A percentile compares a stretch with the other conserved stretches of the same genome.
These are phyloP conservation scores for Ceratocystis variospora DNA, from an alignment of 2,329 filamentous ascomycete species.

Conservation along the genomic window DNA sequence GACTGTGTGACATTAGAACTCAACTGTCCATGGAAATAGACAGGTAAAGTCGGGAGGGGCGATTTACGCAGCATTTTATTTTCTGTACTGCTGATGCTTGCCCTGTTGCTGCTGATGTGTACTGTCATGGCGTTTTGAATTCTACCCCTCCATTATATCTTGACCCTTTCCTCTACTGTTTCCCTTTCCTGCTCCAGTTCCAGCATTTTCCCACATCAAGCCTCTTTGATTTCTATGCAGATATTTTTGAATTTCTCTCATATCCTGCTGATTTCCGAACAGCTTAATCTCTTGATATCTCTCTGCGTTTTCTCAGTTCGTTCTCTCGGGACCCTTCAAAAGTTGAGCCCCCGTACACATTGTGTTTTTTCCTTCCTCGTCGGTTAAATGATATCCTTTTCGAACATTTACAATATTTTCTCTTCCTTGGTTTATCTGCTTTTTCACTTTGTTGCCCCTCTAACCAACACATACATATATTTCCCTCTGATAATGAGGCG, in stretches of 20 bases:
- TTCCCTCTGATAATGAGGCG: not conserved
- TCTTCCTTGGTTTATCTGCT: not conserved
- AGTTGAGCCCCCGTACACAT: slow-evolving; percentile 14
- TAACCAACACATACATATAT: slow-evolving; percentile 6
- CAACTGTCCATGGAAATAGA: too few species aligned
- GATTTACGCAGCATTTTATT: too few species aligned
- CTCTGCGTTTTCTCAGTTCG: not conserved
- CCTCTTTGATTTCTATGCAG: not conserved
- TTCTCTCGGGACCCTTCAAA: slow-evolving; percentile 13
- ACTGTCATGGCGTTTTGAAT: not conserved
- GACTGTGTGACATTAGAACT: not conserved
- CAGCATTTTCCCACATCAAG: slow-evolving; percentile 10
- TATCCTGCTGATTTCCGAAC: not conserved
- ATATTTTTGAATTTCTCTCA: not conserved
- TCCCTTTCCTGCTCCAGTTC: not conserved
- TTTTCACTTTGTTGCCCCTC: not conserved
- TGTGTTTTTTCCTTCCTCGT: slow-evolving; percentile 21
- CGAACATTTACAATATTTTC: slow-evolving; percentile 9
- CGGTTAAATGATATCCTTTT: slow-evolving; percentile 18
- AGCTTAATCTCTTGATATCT: not conserved
- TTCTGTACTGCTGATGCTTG: too few species aligned
- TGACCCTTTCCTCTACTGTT: not conserved
- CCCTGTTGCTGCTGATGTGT: not conserved
- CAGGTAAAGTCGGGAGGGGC: too few species aligned
- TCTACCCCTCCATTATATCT: not conserved